These are phyloP conservation scores for Ampelocalamus luodianensis DNA, from an alignment of 176 grass and related monocot species.

Conservation along the genomic window DNA sequence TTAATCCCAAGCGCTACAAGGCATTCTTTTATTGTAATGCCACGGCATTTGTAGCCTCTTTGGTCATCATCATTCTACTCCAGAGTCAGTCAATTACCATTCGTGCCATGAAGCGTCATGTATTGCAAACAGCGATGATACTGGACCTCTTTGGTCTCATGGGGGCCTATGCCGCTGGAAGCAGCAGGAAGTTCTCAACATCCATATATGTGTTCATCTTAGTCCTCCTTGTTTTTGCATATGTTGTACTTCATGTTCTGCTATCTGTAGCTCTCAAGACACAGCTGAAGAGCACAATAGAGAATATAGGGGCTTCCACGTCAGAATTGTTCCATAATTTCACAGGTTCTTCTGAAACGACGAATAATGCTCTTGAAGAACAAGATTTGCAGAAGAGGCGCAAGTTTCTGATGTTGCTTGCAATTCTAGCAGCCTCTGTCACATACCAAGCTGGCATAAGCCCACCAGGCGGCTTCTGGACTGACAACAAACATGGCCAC, in stretches of 20 bases:
- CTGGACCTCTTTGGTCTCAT: slow-evolving; percentile 59
- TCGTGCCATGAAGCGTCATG: slow-evolving; percentile 36
- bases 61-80: slow-evolving; percentile 60
- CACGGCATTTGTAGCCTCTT: slow-evolving; percentile 56
- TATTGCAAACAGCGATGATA: slow-evolving; percentile 52
- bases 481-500: slow-evolving; percentile 33
- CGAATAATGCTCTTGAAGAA: background rate
- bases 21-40: slow-evolving; percentile 68
- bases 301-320: background rate
- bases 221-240: slow-evolving; percentile 39
- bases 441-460: slow-evolving; percentile 63
- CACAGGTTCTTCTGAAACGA: background rate
- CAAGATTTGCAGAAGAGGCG: slow-evolving; percentile 28
- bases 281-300: background rate
- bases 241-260: slow-evolving; percentile 49
- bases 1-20: slow-evolving; percentile 37
- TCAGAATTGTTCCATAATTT: background rate
- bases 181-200: slow-evolving; percentile 42
- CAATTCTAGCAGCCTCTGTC: slow-evolving; percentile 57
- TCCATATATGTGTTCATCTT: slow-evolving; percentile 51
- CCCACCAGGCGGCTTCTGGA: slow-evolving; percentile 65
- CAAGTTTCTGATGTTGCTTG: slow-evolving; percentile 59
- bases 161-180: slow-evolving; percentile 60
- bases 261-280: slow-evolving; percentile 32
- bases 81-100: slow-evolving; percentile 40